These are phyloP conservation scores for Helotiales sp. DNA, from an alignment of 2,329 filamentous ascomycete genomes.

Conservation along the genomic window DNA sequence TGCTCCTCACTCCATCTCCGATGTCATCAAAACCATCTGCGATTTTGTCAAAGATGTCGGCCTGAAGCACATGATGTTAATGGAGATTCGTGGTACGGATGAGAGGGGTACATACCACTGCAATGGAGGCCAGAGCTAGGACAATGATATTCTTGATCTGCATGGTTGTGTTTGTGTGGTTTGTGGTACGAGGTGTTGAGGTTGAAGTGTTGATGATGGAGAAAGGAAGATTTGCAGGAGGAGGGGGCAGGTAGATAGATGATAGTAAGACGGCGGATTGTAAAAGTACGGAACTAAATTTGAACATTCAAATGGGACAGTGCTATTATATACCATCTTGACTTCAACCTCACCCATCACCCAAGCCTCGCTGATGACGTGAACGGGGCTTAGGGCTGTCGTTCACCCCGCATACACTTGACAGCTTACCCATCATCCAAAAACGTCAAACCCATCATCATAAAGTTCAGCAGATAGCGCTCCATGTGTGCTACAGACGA, in stretches of 20 bases:
- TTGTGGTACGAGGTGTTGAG: not conserved
- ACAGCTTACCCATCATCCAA: not conserved
- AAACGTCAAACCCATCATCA: not conserved
- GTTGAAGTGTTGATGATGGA: not conserved
- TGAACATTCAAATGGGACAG: not conserved
- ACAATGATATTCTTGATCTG: slow-evolving; percentile 1
- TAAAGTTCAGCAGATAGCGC: not conserved
- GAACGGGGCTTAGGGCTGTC: not conserved
- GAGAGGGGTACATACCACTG: not conserved
- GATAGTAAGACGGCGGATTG: not conserved
- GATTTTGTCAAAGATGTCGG: not conserved
- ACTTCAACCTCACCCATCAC: not conserved
- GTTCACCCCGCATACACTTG: not conserved
- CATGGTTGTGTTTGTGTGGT: not conserved
- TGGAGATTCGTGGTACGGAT: not conserved
- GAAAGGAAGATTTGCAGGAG: not conserved
- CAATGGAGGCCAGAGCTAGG: not conserved
- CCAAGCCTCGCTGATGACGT: slow-evolving; percentile 4
- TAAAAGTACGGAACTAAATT: not conserved
- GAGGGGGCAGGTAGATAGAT: not conserved
- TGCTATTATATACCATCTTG: not conserved
- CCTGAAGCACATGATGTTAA: not conserved
- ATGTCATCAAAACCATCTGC: not conserved
- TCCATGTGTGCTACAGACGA: not conserved
- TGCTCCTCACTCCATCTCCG: not conserved